Evolutionary conservation across 2,329 filamentous ascomycete species (phyloP).

Genomic region (Fusarium palustre): DNA sequence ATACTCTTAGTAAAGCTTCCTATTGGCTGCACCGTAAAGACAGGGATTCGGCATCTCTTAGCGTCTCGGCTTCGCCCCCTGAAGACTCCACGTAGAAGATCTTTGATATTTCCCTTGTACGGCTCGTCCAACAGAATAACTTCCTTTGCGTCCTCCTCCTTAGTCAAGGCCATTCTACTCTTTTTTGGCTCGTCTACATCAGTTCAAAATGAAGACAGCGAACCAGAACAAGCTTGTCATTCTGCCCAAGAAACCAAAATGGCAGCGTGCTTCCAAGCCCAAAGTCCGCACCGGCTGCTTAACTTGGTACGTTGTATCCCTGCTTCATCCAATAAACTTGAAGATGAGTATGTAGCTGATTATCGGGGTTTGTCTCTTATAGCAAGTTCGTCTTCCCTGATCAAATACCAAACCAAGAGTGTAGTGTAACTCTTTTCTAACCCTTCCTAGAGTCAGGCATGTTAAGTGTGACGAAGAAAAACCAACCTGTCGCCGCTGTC

Average conservation of each 20-base stretch:
- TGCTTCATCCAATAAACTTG: background rate
- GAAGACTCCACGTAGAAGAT: background rate
- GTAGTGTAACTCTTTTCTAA: background rate
- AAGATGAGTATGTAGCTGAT: slow-evolving; percentile 5
- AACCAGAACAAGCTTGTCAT: slow-evolving; percentile 8
- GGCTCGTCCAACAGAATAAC: slow-evolving; percentile 21
- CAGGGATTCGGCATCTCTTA: background rate
- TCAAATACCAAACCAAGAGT: background rate
- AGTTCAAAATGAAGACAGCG: background rate
- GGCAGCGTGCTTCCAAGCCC: slow-evolving; percentile 26
- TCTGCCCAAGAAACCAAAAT: slow-evolving; percentile 26
- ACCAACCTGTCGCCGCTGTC: slow-evolving; percentile 39
- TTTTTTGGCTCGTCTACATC: background rate
- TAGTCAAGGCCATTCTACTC: background rate
- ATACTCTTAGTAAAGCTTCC: accelerated
- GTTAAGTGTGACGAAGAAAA: slow-evolving; percentile 48
- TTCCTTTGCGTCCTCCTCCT: slow-evolving; percentile 1
- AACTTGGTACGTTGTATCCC: slow-evolving; percentile 33
- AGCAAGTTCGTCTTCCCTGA: slow-evolving; percentile 11
- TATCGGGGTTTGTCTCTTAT: background rate
- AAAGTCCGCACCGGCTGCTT: slow-evolving; percentile 42
- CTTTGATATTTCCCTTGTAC: slow-evolving; percentile 10
- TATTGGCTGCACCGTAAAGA: slow-evolving; percentile 22
- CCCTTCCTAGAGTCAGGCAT: slow-evolving; percentile 33
- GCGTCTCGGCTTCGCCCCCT: slow-evolving; percentile 13